Conservation (phyloP, 1,284 basidiomycete genomes). For the Microbotryum violaceum region DNA sequence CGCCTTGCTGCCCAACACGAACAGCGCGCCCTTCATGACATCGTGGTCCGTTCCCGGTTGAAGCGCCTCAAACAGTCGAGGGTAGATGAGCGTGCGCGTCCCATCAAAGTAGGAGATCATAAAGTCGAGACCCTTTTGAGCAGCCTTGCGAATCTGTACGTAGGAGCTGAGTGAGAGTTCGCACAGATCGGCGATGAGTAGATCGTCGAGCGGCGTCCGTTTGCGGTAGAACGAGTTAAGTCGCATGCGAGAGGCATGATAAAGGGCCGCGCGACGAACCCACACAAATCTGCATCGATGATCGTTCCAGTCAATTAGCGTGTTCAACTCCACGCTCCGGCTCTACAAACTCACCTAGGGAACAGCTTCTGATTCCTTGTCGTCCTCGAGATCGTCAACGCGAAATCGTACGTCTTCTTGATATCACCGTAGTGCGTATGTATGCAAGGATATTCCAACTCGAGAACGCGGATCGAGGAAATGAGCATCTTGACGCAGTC, state of each 20-base stretch:
- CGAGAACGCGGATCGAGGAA: slow-evolving; percentile 60
- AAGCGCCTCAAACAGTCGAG: slow-evolving; percentile 55
- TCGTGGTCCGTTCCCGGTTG: slow-evolving; percentile 73
- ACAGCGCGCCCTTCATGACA: slow-evolving; percentile 90
- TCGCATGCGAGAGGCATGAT: slow-evolving; percentile 54
- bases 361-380: slow-evolving; percentile 38
- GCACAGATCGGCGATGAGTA: slow-evolving; percentile 65
- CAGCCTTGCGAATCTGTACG: slow-evolving; percentile 61
- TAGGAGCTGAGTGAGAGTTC: slow-evolving; percentile 82
- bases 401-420: slow-evolving; percentile 34
- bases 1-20: slow-evolving; percentile 72
- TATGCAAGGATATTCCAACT: slow-evolving; percentile 61
- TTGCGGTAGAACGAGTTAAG: slow-evolving; percentile 73
- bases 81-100: slow-evolving; percentile 54
- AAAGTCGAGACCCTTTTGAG: slow-evolving; percentile 62
- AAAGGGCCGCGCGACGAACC: slow-evolving; percentile 64
- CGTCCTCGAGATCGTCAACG: slow-evolving; percentile 34
- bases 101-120: slow-evolving; percentile 68
- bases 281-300: slow-evolving; percentile 49
- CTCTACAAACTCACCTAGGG: slow-evolving; percentile 35
- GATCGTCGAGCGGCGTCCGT: slow-evolving; percentile 72
- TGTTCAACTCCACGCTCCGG: slow-evolving; percentile 36
- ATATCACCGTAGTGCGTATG: slow-evolving; percentile 17
- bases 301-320: slow-evolving; percentile 53
- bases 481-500: slow-evolving; percentile 64